These are phyloP conservation scores for Saprolegnia diclina DNA, from an alignment of 352 stramenopile genomes.

Conservation along the genomic window DNA sequence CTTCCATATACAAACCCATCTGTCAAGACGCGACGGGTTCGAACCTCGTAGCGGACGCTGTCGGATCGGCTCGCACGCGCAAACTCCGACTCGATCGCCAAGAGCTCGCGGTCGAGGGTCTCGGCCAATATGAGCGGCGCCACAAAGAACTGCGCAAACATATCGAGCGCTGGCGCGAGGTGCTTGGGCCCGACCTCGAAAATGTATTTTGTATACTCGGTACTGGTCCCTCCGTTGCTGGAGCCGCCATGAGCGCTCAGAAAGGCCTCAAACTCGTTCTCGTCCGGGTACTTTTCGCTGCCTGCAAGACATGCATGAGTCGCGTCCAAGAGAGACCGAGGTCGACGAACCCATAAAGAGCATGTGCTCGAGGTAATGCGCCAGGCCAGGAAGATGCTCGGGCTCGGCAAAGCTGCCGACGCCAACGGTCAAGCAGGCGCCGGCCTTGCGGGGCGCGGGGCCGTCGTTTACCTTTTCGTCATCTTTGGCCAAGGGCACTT, in stretches of 20 bases:
- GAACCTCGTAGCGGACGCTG: constrained; percentile 38
- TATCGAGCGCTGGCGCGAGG: constrained; percentile 73
- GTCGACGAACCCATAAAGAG: constrained; percentile 87
- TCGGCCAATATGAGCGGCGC: constrained; percentile 76
- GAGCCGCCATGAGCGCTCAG: constrained; percentile 85
- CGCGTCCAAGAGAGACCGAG: neutral
- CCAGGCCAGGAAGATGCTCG: constrained; percentile 61
- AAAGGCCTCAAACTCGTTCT: constrained; percentile 91
- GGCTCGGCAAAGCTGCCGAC: constrained; percentile 71
- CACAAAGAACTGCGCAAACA: constrained; percentile 95
- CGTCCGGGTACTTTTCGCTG: constrained; percentile 87
- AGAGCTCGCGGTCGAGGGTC: constrained; percentile 73
- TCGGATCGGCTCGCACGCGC: constrained; percentile 69
- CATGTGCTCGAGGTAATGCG: constrained; percentile 95
- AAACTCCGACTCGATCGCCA: constrained; percentile 86
- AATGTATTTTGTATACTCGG: constrained; percentile 90
- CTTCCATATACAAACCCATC: neutral
- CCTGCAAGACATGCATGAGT: constrained; percentile 29
- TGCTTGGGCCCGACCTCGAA: constrained; percentile 83
- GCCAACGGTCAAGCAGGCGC: constrained; percentile 61
- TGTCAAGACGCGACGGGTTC: neutral
- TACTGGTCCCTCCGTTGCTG: constrained; percentile 90
- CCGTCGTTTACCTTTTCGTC: constrained; percentile 29
- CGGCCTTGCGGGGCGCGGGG: constrained; percentile 35
- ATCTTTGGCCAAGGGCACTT: constrained; percentile 34